These are phyloP conservation scores for Fusarium sp. DNA, from an alignment of 2,329 filamentous ascomycete species.

Conservation along the genomic window DNA sequence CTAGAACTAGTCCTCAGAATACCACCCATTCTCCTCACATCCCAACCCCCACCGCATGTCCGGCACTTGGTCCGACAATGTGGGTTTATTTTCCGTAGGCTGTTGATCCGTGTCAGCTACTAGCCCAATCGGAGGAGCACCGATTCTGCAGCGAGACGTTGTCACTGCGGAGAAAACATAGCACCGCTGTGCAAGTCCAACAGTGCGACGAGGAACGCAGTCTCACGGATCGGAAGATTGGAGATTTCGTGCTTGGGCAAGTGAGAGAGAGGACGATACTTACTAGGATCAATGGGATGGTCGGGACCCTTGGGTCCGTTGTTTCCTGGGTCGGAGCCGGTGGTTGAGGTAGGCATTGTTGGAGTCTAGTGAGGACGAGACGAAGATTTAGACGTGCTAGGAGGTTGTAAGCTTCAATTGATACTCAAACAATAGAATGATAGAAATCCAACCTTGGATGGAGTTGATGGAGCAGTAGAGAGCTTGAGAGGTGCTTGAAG, in stretches of 20 bases:
- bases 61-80: background rate
- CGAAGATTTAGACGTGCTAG: background rate
- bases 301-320: conserved; percentile 1
- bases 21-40: background rate
- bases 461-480: background rate
- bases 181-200: conserved; percentile 13
- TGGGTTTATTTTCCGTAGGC: conserved; percentile 15
- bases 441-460: background rate
- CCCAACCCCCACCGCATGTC: background rate
- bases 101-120: conserved; percentile 18
- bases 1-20: background rate
- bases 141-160: conserved; percentile 13
- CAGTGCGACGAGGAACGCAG: background rate
- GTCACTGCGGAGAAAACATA: conserved; percentile 20
- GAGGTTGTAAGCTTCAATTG: background rate
- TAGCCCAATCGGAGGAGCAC: conserved; percentile 7
- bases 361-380: background rate
- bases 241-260: background rate
- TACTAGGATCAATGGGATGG: conserved; percentile 30
- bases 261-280: background rate
- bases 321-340: conserved; percentile 16
- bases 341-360: conserved; percentile 18
- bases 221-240: background rate
- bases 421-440: background rate
- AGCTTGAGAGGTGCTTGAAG: background rate